These are phyloP conservation scores for Vicia faba DNA, from an alignment of 306 rosid genomes.

Conservation along the genomic window DNA sequence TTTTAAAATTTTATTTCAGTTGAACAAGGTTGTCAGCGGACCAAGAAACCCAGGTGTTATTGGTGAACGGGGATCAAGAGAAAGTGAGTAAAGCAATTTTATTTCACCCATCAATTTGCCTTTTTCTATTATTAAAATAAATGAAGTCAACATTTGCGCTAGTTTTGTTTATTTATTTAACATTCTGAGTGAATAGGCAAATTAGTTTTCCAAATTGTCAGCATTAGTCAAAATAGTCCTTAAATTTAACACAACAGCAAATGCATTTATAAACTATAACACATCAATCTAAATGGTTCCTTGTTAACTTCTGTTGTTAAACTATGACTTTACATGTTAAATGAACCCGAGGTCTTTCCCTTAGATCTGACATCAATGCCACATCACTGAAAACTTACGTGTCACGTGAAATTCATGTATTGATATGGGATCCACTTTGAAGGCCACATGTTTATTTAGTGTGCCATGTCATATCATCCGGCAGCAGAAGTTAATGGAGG, in stretches of 20 bases:
- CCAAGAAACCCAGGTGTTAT: slow-evolving; percentile 90
- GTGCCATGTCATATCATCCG: neutral
- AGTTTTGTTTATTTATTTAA: slow-evolving; percentile 6
- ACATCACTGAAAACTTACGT: neutral
- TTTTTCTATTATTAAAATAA: slow-evolving; percentile 21
- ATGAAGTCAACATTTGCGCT: neutral
- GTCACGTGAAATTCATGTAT: neutral
- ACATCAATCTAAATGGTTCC: neutral
- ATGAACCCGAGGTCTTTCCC: neutral
- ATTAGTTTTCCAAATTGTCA: neutral
- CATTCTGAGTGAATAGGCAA: neutral
- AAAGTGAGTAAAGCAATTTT: slow-evolving; percentile 65
- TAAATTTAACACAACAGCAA: neutral
- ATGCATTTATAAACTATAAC: neutral
- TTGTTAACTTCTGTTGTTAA: neutral
- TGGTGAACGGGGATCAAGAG: slow-evolving; percentile 96
- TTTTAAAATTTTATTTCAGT: slow-evolving; percentile 46
- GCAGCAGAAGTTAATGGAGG: neutral
- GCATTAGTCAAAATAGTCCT: neutral
- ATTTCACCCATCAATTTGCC: neutral
- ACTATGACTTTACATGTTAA: neutral
- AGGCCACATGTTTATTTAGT: neutral
- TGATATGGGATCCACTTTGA: neutral
- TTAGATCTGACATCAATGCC: neutral
- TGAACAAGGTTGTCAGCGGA: slow-evolving; percentile 93